Percentiles rank a stretch among this genome's conserved stretches.
phyloP scores from a whole-genome alignment of 805 yeast species.

The Yamadazyma sp. region DNA sequence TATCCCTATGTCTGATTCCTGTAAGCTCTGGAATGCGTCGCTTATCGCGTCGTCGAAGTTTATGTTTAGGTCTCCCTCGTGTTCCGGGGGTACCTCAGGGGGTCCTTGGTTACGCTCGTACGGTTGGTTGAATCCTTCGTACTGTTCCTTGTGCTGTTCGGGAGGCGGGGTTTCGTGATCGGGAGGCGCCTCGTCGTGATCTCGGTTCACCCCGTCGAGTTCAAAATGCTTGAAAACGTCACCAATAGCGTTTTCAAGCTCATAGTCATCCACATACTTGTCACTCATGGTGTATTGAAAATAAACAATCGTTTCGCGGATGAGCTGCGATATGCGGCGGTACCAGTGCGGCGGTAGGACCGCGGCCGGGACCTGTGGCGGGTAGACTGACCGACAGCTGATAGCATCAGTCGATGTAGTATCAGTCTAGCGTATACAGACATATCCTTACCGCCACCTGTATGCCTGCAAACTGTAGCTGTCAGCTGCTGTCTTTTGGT shows the following conservation, averaged over 20 bases:
- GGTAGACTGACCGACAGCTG: too few relatives aligned
- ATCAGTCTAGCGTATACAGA: too few relatives aligned
- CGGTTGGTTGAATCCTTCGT: background rate
- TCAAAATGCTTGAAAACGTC: constrained; percentile 38
- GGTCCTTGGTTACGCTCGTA: background rate
- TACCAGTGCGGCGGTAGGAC: too few relatives aligned
- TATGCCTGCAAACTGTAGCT: too few relatives aligned
- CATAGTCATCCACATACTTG: constrained; percentile 14
- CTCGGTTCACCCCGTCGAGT: constrained; percentile 9
- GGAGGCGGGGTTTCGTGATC: constrained; percentile 13
- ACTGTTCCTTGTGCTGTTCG: constrained; percentile 15
- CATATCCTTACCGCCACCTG: too few relatives aligned
- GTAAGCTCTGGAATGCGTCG: constrained; percentile 26
- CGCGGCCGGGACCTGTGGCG: too few relatives aligned
- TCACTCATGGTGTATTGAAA: constrained; percentile 10
- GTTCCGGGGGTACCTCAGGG: constrained; percentile 1
- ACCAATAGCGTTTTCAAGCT: constrained; percentile 37
- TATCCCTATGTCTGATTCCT: constrained; percentile 5
- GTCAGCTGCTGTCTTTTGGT: too few relatives aligned
- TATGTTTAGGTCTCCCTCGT: constrained; percentile 13
- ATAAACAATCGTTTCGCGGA: constrained; percentile 10
- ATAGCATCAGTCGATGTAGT: too few relatives aligned
- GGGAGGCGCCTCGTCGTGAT: constrained; percentile 1
- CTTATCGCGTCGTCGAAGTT: constrained; percentile 28
- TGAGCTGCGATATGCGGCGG: too few relatives aligned